phyloP scores from a whole-genome alignment of 208 protist genomes.

The Porcisia hertigi region DNA sequence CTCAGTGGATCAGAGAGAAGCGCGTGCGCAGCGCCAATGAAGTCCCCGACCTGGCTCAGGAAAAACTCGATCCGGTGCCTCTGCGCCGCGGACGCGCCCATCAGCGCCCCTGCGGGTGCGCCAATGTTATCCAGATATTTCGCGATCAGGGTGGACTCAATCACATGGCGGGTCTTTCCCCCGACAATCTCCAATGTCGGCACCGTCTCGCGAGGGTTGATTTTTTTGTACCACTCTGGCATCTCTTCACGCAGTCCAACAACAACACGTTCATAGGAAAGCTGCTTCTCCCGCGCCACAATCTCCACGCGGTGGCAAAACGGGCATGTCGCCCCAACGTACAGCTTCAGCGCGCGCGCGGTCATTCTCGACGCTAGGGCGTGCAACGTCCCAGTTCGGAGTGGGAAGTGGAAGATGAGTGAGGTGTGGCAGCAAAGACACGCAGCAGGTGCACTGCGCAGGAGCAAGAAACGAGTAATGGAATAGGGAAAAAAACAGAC shows the following conservation, averaged over 20 bases:
- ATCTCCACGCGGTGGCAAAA: constrained; percentile 76
- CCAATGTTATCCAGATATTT: constrained; percentile 68
- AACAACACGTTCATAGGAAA: constrained; percentile 51
- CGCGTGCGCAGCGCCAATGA: constrained; percentile 49
- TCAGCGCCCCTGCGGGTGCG: constrained; percentile 29
- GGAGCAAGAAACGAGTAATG: not conserved
- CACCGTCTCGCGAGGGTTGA: constrained; percentile 77
- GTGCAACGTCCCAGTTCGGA: not conserved
- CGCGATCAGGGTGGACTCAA: constrained; percentile 74
- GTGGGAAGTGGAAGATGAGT: not conserved
- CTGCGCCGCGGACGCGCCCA: constrained; percentile 48
- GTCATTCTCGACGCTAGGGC: constrained; percentile 4
- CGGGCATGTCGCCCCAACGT: constrained; percentile 50
- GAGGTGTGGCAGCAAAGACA: not conserved
- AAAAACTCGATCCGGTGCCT: constrained; percentile 79
- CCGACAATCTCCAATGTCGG: constrained; percentile 61
- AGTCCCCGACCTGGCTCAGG: constrained; percentile 54
- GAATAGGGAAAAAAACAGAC: no score
- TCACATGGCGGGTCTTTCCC: constrained; percentile 36
- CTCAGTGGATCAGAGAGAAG: constrained; percentile 60
- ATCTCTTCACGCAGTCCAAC: constrained; percentile 50
- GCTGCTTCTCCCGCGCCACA: constrained; percentile 51
- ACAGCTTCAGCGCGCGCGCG: constrained; percentile 54
- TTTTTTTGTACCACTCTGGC: constrained; percentile 76
- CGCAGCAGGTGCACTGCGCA: not conserved